Conservation (phyloP, 2,329 filamentous ascomycete genomes). For the Ophioceras dolichostomum region DNA sequence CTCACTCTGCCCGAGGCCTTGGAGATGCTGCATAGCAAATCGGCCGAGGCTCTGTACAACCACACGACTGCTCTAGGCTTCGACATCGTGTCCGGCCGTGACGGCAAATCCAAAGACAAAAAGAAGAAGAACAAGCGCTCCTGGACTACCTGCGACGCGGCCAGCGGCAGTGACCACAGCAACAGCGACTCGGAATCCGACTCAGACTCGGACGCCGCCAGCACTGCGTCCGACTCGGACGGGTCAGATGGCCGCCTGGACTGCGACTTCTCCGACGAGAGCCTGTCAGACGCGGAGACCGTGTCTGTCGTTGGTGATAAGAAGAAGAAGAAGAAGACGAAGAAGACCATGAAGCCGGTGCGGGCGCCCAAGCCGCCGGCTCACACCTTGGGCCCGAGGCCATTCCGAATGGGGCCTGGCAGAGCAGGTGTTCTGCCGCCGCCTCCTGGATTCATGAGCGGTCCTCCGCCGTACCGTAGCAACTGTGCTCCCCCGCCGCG, state of each 20-base stretch:
- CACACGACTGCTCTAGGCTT: conserved; percentile 21
- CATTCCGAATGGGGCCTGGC: too few species aligned
- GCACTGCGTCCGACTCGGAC: neutral
- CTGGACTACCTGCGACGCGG: neutral
- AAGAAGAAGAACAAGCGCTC: neutral
- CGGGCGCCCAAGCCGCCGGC: too few species aligned
- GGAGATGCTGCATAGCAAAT: conserved; percentile 22
- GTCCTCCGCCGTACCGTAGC: too few species aligned
- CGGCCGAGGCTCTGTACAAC: conserved; percentile 23
- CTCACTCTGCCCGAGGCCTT: conserved; percentile 18
- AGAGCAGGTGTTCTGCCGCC: too few species aligned
- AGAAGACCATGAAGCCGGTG: neutral
- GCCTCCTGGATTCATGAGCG: too few species aligned
- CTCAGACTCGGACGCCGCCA: conserved; percentile 1
- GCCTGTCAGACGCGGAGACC: neutral
- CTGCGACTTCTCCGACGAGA: neutral
- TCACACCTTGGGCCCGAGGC: too few species aligned
- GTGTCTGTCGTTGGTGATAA: neutral
- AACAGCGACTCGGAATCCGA: conserved; percentile 2
- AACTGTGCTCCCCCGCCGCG: too few species aligned
- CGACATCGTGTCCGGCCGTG: conserved; percentile 7
- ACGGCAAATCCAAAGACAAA: too few species aligned
- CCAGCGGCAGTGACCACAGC: conserved; percentile 6
- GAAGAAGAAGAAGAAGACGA: neutral
- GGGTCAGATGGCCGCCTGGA: neutral